phyloP scores from a whole-genome alignment of 345 rosid species.

The Camelina sativa region DNA sequence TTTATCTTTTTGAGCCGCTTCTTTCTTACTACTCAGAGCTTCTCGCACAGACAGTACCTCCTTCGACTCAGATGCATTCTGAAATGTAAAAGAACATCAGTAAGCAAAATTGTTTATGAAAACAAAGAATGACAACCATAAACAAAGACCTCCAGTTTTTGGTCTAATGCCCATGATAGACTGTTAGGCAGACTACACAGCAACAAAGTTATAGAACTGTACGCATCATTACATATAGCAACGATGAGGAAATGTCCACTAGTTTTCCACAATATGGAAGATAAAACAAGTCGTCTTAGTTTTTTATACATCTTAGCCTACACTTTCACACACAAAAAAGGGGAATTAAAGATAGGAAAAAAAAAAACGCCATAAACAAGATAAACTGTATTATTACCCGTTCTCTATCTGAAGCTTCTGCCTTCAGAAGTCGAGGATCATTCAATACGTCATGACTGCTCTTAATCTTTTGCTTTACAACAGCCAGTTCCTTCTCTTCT shows the following conservation, averaged over 20 bases:
- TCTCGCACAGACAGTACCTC: conserved; percentile 79
- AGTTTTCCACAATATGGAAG: background rate
- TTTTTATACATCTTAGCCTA: conserved; percentile 6
- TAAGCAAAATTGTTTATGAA: background rate
- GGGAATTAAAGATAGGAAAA: conserved; percentile 4
- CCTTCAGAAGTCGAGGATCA: conserved; percentile 90
- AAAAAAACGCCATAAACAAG: background rate
- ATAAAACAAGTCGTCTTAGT: conserved; percentile 11
- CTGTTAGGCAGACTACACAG: conserved; percentile 25
- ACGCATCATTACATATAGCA: conserved; percentile 22
- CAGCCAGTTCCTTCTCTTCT: conserved; percentile 83
- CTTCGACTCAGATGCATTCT: conserved; percentile 66
- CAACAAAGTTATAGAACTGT: background rate
- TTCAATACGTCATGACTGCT: conserved; percentile 96
- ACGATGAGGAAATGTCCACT: background rate
- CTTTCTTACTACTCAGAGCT: conserved; percentile 74
- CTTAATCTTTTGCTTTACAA: conserved; percentile 77
- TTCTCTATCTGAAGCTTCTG: conserved; percentile 53
- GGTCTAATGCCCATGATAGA: background rate
- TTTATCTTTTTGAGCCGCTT: conserved; percentile 50
- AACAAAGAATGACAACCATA: conserved; percentile 13
- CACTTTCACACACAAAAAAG: conserved; percentile 13
- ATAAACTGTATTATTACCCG: conserved; percentile 45
- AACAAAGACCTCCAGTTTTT: background rate
- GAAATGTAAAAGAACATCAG: conserved; percentile 45